Percentiles rank a stretch among this genome's conserved stretches.
Evolutionary conservation across 441 rosid species (phyloP).

Genomic region (Theobroma grandiflorum): DNA sequence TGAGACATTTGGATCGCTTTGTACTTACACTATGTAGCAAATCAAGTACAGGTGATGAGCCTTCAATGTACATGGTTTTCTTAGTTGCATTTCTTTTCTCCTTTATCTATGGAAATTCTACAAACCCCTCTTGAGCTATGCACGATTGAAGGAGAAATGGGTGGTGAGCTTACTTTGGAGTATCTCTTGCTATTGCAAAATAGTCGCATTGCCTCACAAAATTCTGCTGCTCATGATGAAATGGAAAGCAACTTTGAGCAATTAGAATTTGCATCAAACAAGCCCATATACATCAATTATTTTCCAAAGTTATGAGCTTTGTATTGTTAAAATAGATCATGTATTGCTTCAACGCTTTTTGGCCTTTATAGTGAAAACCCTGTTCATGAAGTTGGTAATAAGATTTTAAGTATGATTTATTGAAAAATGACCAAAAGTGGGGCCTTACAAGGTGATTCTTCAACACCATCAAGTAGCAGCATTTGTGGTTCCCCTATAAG

Average conservation of each 20-base stretch:
- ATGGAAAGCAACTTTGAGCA: slow-evolving; percentile 33
- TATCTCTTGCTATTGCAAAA: slow-evolving; percentile 60
- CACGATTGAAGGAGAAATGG: slow-evolving; percentile 47
- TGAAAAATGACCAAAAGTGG: slow-evolving; percentile 52
- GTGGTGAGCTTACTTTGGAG: slow-evolving; percentile 60
- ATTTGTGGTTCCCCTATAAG: slow-evolving; percentile 47
- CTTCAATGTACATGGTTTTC: slow-evolving; percentile 64
- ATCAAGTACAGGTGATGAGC: slow-evolving; percentile 43
- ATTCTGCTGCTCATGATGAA: slow-evolving; percentile 38
- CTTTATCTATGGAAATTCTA: slow-evolving; percentile 84
- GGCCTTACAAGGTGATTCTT: slow-evolving; percentile 46
- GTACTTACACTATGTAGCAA: slow-evolving; percentile 48
- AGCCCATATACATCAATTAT: slow-evolving; percentile 52
- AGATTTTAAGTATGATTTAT: slow-evolving; percentile 36
- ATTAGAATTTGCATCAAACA: slow-evolving; percentile 36
- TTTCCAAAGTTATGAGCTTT: slow-evolving; percentile 71
- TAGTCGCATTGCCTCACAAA: slow-evolving; percentile 40
- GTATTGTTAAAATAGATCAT: slow-evolving; percentile 67
- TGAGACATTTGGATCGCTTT: slow-evolving; percentile 71
- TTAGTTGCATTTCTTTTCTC: slow-evolving; percentile 73
- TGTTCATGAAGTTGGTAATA: slow-evolving; percentile 64
- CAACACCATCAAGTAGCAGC: slow-evolving; percentile 47
- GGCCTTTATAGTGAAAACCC: slow-evolving; percentile 56
- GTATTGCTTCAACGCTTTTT: slow-evolving; percentile 63
- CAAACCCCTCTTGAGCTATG: slow-evolving; percentile 62